phyloP scores from a whole-genome alignment of 257 asterid genomes.

The Nicotiana obtusifolia region DNA sequence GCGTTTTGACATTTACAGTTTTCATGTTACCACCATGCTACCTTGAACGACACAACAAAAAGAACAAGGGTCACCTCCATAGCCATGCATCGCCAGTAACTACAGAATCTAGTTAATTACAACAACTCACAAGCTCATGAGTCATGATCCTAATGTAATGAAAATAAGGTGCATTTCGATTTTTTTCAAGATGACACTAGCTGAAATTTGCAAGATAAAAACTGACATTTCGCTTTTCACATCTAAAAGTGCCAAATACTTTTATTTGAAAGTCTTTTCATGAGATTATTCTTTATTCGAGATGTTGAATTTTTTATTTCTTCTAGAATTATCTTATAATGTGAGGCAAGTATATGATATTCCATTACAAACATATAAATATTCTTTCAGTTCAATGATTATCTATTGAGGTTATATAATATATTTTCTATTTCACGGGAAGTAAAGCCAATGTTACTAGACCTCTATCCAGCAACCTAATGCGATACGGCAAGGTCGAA shows the following conservation, averaged over 20 bases:
- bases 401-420: not conserved
- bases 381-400: not conserved
- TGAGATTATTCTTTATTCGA: not conserved
- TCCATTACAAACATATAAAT: not conserved
- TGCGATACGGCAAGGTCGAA: not conserved
- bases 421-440: not conserved
- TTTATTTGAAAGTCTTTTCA: not conserved
- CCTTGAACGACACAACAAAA: not conserved
- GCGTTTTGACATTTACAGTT: not conserved
- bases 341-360: not conserved
- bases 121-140: not conserved
- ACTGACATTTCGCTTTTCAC: not conserved
- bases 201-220: not conserved
- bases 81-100: not conserved
- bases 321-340: not conserved
- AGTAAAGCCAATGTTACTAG: not conserved
- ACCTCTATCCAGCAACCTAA: not conserved
- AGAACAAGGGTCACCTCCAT: not conserved
- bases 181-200: constrained; percentile 2
- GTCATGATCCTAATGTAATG: not conserved
- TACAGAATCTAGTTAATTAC: not conserved
- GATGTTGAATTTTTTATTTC: not conserved
- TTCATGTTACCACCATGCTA: not conserved
- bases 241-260: not conserved
- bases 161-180: not conserved